A percentile compares a stretch with the other conserved stretches of the same genome.
Evolutionary conservation across 257 asterid species (phyloP).

Genomic region (Capsicum baccatum): DNA sequence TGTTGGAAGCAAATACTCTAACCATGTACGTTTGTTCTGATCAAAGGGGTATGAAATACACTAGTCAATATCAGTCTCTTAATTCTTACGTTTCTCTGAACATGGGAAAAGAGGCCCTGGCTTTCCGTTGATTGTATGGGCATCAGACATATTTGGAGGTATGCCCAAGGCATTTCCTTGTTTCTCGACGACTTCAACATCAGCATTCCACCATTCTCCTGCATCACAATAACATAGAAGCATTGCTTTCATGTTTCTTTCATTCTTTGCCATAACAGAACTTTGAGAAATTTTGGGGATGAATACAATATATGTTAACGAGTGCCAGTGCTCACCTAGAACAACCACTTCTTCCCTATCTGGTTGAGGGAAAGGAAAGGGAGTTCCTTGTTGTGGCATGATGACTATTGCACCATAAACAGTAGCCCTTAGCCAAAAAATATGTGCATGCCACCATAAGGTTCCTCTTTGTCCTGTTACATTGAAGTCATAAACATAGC

Average conservation of each 20-base stretch:
- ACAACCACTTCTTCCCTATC: conserved; percentile 55
- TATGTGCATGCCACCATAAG: conserved; percentile 81
- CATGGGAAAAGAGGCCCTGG: conserved; percentile 65
- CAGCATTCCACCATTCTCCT: conserved; percentile 73
- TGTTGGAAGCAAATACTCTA: background rate
- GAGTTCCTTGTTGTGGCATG: conserved; percentile 54
- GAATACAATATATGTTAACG: background rate
- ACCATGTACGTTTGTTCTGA: background rate
- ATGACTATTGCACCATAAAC: conserved; percentile 64
- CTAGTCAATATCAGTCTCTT: background rate
- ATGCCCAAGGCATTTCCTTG: conserved; percentile 54
- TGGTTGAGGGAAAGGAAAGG: conserved; percentile 57
- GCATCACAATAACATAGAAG: conserved; percentile 27
- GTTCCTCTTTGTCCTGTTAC: conserved; percentile 76
- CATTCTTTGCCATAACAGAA: background rate
- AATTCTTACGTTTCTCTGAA: conserved; percentile 50
- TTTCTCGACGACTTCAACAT: conserved; percentile 53
- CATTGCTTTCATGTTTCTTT: background rate
- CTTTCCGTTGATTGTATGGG: conserved; percentile 63
- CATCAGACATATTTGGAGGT: conserved; percentile 65
- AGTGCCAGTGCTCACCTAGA: conserved; percentile 44
- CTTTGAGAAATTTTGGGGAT: background rate
- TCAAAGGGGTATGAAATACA: background rate
- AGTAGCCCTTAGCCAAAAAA: conserved; percentile 70
- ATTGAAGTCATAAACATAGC: conserved; percentile 61